Evolutionary conservation across 768 basidiomycete genomes (phyloP).

Genomic region (Termitomyces sp.): DNA sequence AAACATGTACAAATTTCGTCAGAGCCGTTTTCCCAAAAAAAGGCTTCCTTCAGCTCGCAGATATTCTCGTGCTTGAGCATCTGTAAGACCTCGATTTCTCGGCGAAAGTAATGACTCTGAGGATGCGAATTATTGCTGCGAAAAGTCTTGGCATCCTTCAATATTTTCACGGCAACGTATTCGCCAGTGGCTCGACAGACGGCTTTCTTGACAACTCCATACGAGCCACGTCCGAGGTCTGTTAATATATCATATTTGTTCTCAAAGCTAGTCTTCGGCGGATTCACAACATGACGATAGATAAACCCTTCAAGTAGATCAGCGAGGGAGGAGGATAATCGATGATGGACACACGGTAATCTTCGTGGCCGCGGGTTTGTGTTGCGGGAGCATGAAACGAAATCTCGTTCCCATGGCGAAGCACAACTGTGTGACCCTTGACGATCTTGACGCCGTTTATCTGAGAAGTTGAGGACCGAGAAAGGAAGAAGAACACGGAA

Average conservation of each 20-base stretch:
- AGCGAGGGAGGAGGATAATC: not conserved
- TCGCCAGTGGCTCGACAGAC: conserved; percentile 63
- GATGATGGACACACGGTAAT: conserved; percentile 54
- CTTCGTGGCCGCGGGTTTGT: conserved; percentile 43
- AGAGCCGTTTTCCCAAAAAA: conserved; percentile 48
- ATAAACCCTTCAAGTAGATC: conserved; percentile 48
- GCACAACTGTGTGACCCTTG: conserved; percentile 23
- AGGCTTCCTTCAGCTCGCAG: conserved; percentile 73
- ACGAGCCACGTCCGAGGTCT: conserved; percentile 85
- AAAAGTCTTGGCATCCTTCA: conserved; percentile 44
- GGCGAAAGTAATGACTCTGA: not conserved
- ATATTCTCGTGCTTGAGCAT: conserved; percentile 76
- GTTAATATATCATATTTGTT: conserved; percentile 57
- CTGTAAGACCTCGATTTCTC: conserved; percentile 74
- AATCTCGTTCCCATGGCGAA: conserved; percentile 80
- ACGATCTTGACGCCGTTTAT: conserved; percentile 58
- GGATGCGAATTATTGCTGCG: not conserved
- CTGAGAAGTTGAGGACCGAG: conserved; percentile 17
- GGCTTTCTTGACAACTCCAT: conserved; percentile 85
- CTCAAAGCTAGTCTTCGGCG: conserved; percentile 48
- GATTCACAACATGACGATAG: conserved; percentile 56
- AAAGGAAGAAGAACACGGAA: not conserved
- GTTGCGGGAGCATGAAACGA: conserved; percentile 64
- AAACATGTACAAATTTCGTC: conserved; percentile 45
- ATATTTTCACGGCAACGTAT: conserved; percentile 87